These are phyloP conservation scores for Lomentospora prolificans DNA, from an alignment of 2,329 filamentous ascomycete species.

Conservation along the genomic window DNA sequence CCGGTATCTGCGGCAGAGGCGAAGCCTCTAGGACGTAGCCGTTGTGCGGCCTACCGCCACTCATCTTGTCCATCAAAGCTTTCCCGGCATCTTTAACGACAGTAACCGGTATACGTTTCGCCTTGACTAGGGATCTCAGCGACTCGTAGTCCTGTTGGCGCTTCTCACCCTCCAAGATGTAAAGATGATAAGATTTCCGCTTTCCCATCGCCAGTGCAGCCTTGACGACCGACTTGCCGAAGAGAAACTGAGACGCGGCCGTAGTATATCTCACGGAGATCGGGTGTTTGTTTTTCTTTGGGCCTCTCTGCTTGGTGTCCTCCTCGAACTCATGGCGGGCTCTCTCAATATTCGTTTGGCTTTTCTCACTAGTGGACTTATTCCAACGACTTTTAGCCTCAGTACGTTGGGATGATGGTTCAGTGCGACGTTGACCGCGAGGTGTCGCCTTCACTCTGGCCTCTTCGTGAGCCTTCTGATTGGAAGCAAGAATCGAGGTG, in stretches of 20 bases:
- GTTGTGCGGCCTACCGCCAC: slow-evolving; percentile 75
- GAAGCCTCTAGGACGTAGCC: slow-evolving; percentile 82
- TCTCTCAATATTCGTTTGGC: neutral
- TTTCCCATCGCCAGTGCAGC: slow-evolving; percentile 59
- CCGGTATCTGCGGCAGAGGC: slow-evolving; percentile 62
- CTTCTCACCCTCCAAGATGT: slow-evolving; percentile 57
- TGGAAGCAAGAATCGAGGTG: slow-evolving; percentile 8
- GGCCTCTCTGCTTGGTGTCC: neutral
- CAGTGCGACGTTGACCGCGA: no score
- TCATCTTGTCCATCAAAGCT: slow-evolving; percentile 72
- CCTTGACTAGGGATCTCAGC: slow-evolving; percentile 36
- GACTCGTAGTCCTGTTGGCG: slow-evolving; percentile 37
- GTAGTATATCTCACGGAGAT: slow-evolving; percentile 54
- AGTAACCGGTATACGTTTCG: slow-evolving; percentile 42
- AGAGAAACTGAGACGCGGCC: slow-evolving; percentile 83
- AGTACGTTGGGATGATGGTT: no score
- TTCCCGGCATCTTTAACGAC: slow-evolving; percentile 52
- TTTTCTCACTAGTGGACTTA: no score
- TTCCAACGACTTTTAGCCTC: no score
- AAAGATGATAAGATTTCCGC: slow-evolving; percentile 75
- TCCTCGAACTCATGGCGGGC: neutral
- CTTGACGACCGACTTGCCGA: slow-evolving; percentile 71
- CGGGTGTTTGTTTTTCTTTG: slow-evolving; percentile 10
- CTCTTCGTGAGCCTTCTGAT: slow-evolving; percentile 9
- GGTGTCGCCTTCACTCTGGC: neutral